These are phyloP conservation scores for Celoporthe dispersa DNA, from an alignment of 2,329 filamentous ascomycete species.

Conservation along the genomic window DNA sequence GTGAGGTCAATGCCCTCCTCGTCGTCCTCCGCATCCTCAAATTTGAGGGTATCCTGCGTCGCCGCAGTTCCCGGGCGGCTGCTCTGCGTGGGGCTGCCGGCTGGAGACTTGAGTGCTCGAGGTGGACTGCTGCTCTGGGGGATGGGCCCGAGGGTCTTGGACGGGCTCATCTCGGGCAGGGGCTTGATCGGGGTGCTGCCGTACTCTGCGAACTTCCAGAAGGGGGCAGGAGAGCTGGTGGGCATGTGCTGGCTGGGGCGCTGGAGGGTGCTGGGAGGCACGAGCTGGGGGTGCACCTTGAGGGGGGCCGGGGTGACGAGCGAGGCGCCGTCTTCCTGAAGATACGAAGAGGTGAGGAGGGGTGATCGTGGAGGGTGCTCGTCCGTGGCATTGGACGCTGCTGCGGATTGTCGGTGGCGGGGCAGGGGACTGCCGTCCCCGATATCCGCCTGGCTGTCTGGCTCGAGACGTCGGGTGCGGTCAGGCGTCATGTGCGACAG, in stretches of 20 bases:
- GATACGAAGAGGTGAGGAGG: constrained; percentile 64
- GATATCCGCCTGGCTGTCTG: constrained; percentile 44
- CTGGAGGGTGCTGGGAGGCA: constrained; percentile 79
- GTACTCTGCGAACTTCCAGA: constrained; percentile 85
- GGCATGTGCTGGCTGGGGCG: constrained; percentile 85
- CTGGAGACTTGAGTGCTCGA: constrained; percentile 54
- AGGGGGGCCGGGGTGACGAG: constrained; percentile 76
- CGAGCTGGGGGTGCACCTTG: constrained; percentile 73
- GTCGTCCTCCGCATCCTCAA: constrained; percentile 49
- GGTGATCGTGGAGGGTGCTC: constrained; percentile 62
- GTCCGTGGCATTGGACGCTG: constrained; percentile 50
- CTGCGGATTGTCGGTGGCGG: constrained; percentile 55
- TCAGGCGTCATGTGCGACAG: constrained; percentile 63
- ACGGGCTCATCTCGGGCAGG: constrained; percentile 60
- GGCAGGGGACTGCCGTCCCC: constrained; percentile 67
- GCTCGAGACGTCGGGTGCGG: constrained; percentile 49
- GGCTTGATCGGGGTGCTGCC: constrained; percentile 70
- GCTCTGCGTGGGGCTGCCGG: constrained; percentile 53
- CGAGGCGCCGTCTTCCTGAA: constrained; percentile 63
- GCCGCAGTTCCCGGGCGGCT: constrained; percentile 28
- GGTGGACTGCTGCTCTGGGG: constrained; percentile 64
- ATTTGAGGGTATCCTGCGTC: constrained; percentile 32
- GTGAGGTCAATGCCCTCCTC: constrained; percentile 62
- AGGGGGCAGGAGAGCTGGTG: constrained; percentile 81
- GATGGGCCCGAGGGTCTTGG: constrained; percentile 49